These are phyloP conservation scores for Papilionanthe hybrid DNA, from an alignment of 116 monocot genomes.

Conservation along the genomic window DNA sequence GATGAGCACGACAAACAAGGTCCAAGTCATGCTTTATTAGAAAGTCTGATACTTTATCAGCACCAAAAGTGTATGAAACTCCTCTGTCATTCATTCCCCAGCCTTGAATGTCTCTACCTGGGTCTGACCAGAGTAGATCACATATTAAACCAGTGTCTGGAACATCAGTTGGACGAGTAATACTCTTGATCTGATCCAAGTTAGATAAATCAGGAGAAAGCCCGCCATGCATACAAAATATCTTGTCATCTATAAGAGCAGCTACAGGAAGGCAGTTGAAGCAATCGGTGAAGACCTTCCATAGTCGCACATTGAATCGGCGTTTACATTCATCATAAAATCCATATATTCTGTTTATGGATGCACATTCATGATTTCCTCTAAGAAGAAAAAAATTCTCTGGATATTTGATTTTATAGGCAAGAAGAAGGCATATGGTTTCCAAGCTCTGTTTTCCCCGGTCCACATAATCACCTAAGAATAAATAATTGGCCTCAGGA, in stretches of 20 bases:
- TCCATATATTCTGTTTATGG: constrained; percentile 83
- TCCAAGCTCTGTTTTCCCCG: constrained; percentile 84
- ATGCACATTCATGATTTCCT: constrained; percentile 85
- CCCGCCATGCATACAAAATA: constrained; percentile 92
- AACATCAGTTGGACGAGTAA: constrained; percentile 68
- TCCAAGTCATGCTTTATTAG: constrained; percentile 70
- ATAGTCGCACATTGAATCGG: constrained; percentile 71
- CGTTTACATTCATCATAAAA: constrained; percentile 96
- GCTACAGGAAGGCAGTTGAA: constrained; percentile 90
- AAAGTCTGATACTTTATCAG: constrained; percentile 74
- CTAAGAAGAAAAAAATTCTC: constrained; percentile 80
- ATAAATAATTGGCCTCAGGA: constrained; percentile 78
- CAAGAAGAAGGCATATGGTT: constrained; percentile 84
- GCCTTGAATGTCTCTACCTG: constrained; percentile 57
- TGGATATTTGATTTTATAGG: constrained; percentile 82
- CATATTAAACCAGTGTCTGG: constrained; percentile 83
- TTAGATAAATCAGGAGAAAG: constrained; percentile 74
- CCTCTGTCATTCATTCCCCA: constrained; percentile 94
- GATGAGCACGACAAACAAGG: constrained; percentile 83
- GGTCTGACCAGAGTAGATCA: constrained; percentile 93
- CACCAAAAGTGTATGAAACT: constrained; percentile 89
- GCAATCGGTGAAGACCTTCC: constrained; percentile 84
- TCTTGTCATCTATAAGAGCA: constrained; percentile 89
- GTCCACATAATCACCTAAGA: constrained; percentile 86
- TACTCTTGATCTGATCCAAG: constrained; percentile 67